A percentile compares a stretch with the other conserved stretches of the same genome.
Evolutionary conservation across 768 basidiomycete genomes (phyloP).

Genomic region (Suillus occidentalis): DNA sequence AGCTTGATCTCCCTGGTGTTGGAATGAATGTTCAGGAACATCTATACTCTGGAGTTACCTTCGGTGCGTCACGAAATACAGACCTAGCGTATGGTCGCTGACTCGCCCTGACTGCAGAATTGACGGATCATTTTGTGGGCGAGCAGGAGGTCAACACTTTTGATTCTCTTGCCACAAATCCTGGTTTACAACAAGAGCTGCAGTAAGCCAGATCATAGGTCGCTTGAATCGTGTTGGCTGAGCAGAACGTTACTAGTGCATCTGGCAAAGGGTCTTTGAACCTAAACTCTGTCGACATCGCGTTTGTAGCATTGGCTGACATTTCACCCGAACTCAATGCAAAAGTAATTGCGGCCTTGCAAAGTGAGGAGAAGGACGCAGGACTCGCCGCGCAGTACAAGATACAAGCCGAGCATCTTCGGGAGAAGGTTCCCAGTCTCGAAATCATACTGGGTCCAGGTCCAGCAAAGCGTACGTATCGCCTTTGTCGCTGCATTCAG

Average conservation of each 20-base stretch:
- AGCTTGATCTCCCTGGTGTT: slow-evolving; percentile 39
- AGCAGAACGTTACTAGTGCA: neutral
- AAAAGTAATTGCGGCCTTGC: neutral
- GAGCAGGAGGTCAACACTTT: neutral
- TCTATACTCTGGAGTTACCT: slow-evolving; percentile 23
- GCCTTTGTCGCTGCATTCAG: neutral
- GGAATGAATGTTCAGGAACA: slow-evolving; percentile 61
- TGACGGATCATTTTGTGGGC: neutral
- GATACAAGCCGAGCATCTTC: neutral
- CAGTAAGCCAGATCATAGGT: neutral
- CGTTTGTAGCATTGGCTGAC: neutral
- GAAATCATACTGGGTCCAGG: neutral
- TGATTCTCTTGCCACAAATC: neutral
- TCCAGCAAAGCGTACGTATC: neutral
- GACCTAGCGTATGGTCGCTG: neutral
- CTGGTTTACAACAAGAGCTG: neutral
- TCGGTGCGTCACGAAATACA: slow-evolving; percentile 20
- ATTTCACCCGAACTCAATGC: neutral
- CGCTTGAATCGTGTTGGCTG: neutral
- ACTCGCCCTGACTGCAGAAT: neutral
- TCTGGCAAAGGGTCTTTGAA: neutral
- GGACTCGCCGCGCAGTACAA: neutral
- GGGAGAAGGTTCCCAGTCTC: neutral
- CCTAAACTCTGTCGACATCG: neutral
- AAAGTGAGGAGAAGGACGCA: neutral